Evolutionary conservation across 2,329 filamentous ascomycete species (phyloP), one percentile per base, ranked within the genome.

Genomic region (Aspergillus ochraceus): DNA sequence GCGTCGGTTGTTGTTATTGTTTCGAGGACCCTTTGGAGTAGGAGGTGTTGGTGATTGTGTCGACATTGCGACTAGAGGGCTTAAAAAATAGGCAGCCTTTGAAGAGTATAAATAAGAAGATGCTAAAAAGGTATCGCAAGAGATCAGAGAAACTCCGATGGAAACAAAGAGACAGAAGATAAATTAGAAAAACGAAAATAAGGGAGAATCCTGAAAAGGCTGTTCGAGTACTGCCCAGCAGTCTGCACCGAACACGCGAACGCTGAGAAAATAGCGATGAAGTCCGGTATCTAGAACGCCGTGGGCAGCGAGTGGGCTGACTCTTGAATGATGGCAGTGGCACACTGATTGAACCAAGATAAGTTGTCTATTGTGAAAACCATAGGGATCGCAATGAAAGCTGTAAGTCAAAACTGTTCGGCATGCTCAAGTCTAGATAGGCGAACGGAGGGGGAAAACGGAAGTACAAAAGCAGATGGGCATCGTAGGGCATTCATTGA

Each of bases 51-150:
- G 68, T 47, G 68, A 67, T 70, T 75, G 75, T 52, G 78, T 72
- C 70, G 80, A 80, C 81, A 83, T 83, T 63, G 63, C 67, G 69
- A 72, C 66, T 49, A 63, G 56, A 72, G 71, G 76, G 76, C 76
- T 81, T 79, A 77, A 79, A 77, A 81, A 80, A 82, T 82, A 81
- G 71, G 74, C 77, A 80, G 77, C 77, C 79, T 72, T 69, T 67
- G 70, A 64, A 67, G 65, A 68, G 64, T 68, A 62, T 66, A 66
- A 61, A 67, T 67, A 58, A 59, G 58, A 71, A 66, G 53, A 55
- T 49, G 52, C n/a, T 45, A 59, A 67, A 29, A 67, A 59, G 57
- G 58, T 70, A 64, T 46, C 58, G 64, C 66, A 60, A 64, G 55
- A 60, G 46, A 63, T 57, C 51, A 58, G 63, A 51, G 12, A 49